Conservation (phyloP, 495 filamentous ascomycete species). For the Cercophora scortea region DNA sequence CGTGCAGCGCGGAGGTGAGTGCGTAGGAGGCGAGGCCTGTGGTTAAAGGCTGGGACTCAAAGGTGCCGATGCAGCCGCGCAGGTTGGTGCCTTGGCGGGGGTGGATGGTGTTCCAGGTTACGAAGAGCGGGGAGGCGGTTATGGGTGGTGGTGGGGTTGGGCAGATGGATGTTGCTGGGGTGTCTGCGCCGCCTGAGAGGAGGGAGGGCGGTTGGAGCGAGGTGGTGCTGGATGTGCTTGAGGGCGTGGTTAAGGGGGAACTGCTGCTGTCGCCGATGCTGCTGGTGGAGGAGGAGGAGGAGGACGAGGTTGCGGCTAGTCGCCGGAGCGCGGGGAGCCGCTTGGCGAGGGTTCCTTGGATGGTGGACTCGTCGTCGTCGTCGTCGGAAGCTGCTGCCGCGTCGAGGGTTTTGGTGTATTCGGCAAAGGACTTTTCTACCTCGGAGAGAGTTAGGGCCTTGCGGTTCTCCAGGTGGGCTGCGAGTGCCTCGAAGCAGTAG, state of each 20-base stretch:
- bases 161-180: conserved; percentile 29
- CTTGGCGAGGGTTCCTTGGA: conserved; percentile 23
- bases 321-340: conserved; percentile 31
- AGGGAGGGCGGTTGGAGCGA: conserved; percentile 15
- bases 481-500: conserved; percentile 84
- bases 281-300: conserved; percentile 15
- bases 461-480: conserved; percentile 38
- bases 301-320: conserved; percentile 19
- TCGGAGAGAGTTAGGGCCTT: conserved; percentile 47
- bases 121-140: conserved; percentile 65
- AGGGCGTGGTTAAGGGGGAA: conserved; percentile 1
- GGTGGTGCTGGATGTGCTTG: conserved; percentile 15
- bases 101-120: conserved; percentile 84
- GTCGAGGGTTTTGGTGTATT: conserved; percentile 30
- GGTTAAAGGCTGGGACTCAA: conserved; percentile 68
- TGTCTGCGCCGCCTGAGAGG: conserved; percentile 12
- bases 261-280: not conserved
- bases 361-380: conserved; percentile 2
- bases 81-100: conserved; percentile 51
- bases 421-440: conserved; percentile 66
- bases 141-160: conserved; percentile 14
- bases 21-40: conserved; percentile 73
- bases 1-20: conserved; percentile 81
- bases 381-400: conserved; percentile 16
- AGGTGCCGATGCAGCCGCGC: conserved; percentile 95